Evolutionary conservation across 2,329 filamentous ascomycete genomes (phyloP), one percentile per base, ranked within the genome.

Genomic region (Cyclaneusma minus): DNA sequence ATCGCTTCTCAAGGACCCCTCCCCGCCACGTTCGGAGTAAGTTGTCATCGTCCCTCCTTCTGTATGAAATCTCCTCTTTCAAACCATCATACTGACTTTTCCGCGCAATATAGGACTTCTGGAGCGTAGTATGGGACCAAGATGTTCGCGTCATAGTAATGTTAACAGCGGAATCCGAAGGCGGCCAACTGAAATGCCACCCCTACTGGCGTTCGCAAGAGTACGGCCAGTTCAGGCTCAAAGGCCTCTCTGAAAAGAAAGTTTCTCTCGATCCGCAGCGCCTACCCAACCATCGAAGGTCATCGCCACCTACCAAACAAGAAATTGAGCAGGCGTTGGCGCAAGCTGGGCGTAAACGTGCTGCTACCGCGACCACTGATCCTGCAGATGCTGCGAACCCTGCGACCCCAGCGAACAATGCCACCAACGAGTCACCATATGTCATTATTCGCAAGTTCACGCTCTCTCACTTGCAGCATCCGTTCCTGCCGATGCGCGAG

Each of bases 111-210:
- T 38, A 89, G 81, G 89, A 98, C 50, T 98, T 98, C 47, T 98
- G 89, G 89, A 87, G 83, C 33, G 78, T 94, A 7, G 65, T 95
- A 16, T 98, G 89, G 89, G 85, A 95, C 47, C 81, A 95, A 50
- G 85, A 95, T 45, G 76, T 92, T 3, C 77, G 87, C 27, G 81
- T 95, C 14, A 77, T 98, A 34, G 85, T 95, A 36, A 95, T 94
- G 77, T 64, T 98, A 38, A 98, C 89, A 5, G 87, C 89, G 2
- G 87, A 95, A 50, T 68, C 79, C 14, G 89, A 98, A 55, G 83
- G 84, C 13, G 85, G 87, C 1, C 85, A 93, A 46, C 61, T 92
- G 22, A 98, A 95, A 50, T 93, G 87, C 35, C 85, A 98, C 49
- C 72, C 82, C 6, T 98, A 94, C 51, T 98, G 89, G 89, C 70